Evolutionary conservation across 768 basidiomycete genomes (phyloP).

Genomic region (Lactarius trivialis): DNA sequence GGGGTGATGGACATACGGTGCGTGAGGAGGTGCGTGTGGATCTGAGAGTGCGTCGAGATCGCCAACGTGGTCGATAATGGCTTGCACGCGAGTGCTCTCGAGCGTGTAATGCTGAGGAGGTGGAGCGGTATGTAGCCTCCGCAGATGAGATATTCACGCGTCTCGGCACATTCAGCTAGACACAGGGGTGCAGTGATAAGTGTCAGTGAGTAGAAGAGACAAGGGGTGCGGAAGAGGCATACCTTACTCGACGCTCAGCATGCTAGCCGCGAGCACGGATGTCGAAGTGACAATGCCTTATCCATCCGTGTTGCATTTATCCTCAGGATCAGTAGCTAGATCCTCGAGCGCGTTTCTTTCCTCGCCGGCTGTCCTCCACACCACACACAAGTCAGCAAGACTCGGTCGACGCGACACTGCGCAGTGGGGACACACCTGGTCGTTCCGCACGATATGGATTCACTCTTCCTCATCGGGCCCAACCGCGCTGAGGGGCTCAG

Average conservation of each 20-base stretch:
- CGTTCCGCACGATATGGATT: not conserved
- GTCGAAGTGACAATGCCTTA: not conserved
- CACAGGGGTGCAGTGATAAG: too few relatives aligned
- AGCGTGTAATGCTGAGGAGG: conserved; percentile 60
- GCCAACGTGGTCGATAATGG: conserved; percentile 57
- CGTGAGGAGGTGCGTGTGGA: conserved; percentile 35
- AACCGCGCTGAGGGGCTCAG: too few relatives aligned
- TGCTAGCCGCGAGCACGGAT: not conserved
- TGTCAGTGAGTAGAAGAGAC: not conserved
- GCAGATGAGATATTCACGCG: too few relatives aligned
- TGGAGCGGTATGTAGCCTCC: conserved; percentile 67
- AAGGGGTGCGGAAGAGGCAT: not conserved
- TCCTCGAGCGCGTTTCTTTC: not conserved
- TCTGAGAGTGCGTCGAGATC: conserved; percentile 48
- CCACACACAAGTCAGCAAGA: not conserved
- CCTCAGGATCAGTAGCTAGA: not conserved
- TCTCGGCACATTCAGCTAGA: too few relatives aligned
- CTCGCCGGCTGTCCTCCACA: conserved; percentile 7
- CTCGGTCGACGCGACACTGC: not conserved
- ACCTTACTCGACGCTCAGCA: conserved; percentile 8
- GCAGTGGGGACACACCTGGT: not conserved
- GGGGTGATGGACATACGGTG: too few relatives aligned
- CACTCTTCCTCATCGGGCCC: too few relatives aligned
- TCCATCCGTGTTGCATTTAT: not conserved
- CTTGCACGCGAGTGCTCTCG: conserved; percentile 62